Evolutionary conservation across 495 filamentous ascomycete species (phyloP).

Genomic region (Zalerion maritima): DNA sequence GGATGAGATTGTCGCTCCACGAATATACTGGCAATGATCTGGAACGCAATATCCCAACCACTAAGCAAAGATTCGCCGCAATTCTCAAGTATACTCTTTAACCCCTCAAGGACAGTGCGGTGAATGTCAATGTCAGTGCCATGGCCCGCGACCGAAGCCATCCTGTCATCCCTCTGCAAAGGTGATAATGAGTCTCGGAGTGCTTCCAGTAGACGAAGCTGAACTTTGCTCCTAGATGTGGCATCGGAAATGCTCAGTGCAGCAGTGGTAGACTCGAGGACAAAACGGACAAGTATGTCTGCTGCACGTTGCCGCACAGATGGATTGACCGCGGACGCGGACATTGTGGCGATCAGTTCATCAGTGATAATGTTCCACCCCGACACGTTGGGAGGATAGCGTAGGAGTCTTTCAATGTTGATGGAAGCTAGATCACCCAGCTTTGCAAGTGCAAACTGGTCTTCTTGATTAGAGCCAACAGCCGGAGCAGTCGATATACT

Average conservation of each 20-base stretch:
- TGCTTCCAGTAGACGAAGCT: constrained; percentile 55
- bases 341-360: constrained; percentile 52
- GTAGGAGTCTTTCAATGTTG: constrained; percentile 63
- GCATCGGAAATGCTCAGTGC: constrained; percentile 33
- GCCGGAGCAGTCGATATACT: constrained; percentile 44
- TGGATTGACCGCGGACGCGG: constrained; percentile 35
- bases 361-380: constrained; percentile 64
- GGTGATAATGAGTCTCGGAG: constrained; percentile 41
- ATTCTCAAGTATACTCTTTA: constrained; percentile 73
- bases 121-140: constrained; percentile 68
- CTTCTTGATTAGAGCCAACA: constrained; percentile 43
- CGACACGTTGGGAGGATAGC: constrained; percentile 42
- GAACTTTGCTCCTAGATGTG: constrained; percentile 39
- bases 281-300: constrained; percentile 56
- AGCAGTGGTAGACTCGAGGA: constrained; percentile 46
- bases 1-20: constrained; percentile 24
- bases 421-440: constrained; percentile 60
- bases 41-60: constrained; percentile 77
- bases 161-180: constrained; percentile 27
- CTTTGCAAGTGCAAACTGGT: constrained; percentile 71
- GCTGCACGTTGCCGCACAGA: constrained; percentile 57
- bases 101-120: constrained; percentile 60
- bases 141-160: constrained; percentile 35
- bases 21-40: constrained; percentile 75
- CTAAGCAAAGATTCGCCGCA: constrained; percentile 68